Conservation (phyloP, 805 yeast genomes). For the Wickerhamomyces canadensis region DNA sequence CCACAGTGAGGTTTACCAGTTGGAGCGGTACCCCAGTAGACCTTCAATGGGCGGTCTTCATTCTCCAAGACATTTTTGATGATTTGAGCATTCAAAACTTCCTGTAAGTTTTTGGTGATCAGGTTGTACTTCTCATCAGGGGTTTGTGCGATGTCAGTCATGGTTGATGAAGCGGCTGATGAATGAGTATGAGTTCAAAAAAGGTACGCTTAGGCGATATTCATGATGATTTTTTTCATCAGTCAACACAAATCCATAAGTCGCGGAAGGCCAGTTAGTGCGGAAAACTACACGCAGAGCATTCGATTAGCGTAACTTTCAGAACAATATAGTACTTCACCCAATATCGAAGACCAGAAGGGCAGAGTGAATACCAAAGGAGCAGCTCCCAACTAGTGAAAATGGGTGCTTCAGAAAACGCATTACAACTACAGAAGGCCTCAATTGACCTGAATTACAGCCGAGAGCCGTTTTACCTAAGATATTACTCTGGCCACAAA, state of each 20-base stretch:
- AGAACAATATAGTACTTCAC: too few relatives aligned
- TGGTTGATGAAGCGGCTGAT: constrained; percentile 1
- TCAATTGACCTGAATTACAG: constrained; percentile 3
- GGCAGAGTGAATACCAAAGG: too few relatives aligned
- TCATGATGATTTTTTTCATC: background rate
- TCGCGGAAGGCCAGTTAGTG: background rate
- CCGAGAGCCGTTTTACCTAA: constrained; percentile 30
- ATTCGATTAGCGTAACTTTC: background rate
- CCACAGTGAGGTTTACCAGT: constrained; percentile 99
- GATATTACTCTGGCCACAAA: constrained; percentile 39
- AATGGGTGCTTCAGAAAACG: too few relatives aligned
- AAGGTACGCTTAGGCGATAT: too few relatives aligned
- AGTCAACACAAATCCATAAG: background rate
- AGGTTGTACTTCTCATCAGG: constrained; percentile 64
- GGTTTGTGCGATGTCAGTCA: constrained; percentile 27
- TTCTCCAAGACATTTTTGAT: constrained; percentile 78
- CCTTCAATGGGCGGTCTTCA: constrained; percentile 73
- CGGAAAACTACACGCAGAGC: too few relatives aligned
- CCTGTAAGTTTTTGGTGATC: constrained; percentile 85
- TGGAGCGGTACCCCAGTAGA: constrained; percentile 99
- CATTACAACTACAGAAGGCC: too few relatives aligned
- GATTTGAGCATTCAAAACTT: constrained; percentile 82
- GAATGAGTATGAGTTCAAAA: too few relatives aligned
- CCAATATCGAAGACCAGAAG: too few relatives aligned
- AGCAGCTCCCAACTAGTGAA: too few relatives aligned